These are phyloP conservation scores for Claviceps lovelessii DNA, from an alignment of 2,329 filamentous ascomycete species.

Conservation along the genomic window DNA sequence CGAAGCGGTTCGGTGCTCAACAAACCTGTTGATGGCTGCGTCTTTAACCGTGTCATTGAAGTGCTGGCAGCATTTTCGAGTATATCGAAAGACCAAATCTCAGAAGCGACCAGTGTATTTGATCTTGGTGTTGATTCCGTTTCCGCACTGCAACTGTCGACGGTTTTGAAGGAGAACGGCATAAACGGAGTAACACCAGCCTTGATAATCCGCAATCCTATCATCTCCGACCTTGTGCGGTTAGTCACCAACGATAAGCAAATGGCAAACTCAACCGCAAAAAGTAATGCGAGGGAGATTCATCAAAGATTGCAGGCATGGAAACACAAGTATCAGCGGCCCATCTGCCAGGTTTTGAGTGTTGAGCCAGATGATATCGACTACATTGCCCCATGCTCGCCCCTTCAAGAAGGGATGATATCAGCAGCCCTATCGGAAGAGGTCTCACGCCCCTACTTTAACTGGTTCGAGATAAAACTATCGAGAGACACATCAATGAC, in stretches of 20 bases:
- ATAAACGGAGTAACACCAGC: slow-evolving; percentile 48
- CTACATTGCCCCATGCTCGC: slow-evolving; percentile 66
- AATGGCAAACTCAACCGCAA: neutral
- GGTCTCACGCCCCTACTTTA: slow-evolving; percentile 55
- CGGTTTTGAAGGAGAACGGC: slow-evolving; percentile 47
- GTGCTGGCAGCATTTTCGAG: slow-evolving; percentile 40
- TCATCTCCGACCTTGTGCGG: slow-evolving; percentile 32
- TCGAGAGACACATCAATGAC: slow-evolving; percentile 25
- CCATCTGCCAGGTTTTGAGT: slow-evolving; percentile 37
- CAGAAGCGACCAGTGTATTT: slow-evolving; percentile 54
- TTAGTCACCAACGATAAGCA: slow-evolving; percentile 15
- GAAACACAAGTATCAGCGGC: slow-evolving; percentile 43
- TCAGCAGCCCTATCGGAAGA: slow-evolving; percentile 47
- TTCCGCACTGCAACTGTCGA: slow-evolving; percentile 57
- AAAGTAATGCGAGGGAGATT: slow-evolving; percentile 27
- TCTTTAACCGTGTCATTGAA: slow-evolving; percentile 33
- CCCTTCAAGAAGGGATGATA: slow-evolving; percentile 77
- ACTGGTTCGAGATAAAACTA: slow-evolving; percentile 52
- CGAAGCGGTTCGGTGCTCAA: slow-evolving; percentile 11
- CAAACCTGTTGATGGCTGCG: slow-evolving; percentile 19
- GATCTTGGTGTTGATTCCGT: slow-evolving; percentile 84
- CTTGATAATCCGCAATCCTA: slow-evolving; percentile 48
- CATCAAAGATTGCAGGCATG: slow-evolving; percentile 50
- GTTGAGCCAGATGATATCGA: slow-evolving; percentile 44
- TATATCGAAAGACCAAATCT: slow-evolving; percentile 28